A percentile compares a stretch with the other conserved stretches of the same genome.
Evolutionary conservation across 306 rosid genomes (phyloP).

Genomic region (Sophora flavescens): DNA sequence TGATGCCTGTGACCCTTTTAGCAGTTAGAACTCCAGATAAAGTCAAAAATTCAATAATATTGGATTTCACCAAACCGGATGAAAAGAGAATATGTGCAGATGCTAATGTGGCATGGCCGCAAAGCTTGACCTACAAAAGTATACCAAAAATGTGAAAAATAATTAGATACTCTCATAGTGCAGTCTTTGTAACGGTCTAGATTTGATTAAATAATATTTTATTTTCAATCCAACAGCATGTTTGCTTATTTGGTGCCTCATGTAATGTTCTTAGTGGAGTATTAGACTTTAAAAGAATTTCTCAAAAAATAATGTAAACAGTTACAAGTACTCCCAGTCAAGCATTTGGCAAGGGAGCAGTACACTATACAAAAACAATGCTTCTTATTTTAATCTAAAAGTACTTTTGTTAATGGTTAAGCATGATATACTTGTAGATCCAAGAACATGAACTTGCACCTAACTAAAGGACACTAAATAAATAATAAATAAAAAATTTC

Average conservation of each 20-base stretch:
- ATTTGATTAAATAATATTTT: too few species aligned
- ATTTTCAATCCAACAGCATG: too few species aligned
- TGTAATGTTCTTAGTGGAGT: too few species aligned
- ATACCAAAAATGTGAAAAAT: background rate
- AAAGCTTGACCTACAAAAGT: constrained; percentile 58
- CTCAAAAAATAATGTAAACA: background rate
- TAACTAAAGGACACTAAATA: background rate
- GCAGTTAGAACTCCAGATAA: constrained; percentile 66
- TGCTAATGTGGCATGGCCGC: constrained; percentile 82
- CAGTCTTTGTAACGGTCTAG: too few species aligned
- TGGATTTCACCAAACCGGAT: constrained; percentile 53
- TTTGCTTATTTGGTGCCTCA: too few species aligned
- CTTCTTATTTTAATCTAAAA: too few species aligned
- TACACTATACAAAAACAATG: background rate
- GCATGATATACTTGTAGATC: too few species aligned
- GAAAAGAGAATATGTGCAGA: constrained; percentile 61
- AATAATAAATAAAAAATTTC: too few species aligned
- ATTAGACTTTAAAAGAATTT: too few species aligned
- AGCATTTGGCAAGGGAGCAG: background rate
- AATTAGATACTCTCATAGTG: too few species aligned
- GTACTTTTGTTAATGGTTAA: too few species aligned
- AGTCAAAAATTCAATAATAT: constrained; percentile 60
- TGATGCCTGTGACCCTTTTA: constrained; percentile 37
- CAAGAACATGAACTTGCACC: too few species aligned
- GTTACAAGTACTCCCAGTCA: background rate